Evolutionary conservation across 495 filamentous ascomycete species (phyloP).

Genomic region (Penicillium mononematosum): DNA sequence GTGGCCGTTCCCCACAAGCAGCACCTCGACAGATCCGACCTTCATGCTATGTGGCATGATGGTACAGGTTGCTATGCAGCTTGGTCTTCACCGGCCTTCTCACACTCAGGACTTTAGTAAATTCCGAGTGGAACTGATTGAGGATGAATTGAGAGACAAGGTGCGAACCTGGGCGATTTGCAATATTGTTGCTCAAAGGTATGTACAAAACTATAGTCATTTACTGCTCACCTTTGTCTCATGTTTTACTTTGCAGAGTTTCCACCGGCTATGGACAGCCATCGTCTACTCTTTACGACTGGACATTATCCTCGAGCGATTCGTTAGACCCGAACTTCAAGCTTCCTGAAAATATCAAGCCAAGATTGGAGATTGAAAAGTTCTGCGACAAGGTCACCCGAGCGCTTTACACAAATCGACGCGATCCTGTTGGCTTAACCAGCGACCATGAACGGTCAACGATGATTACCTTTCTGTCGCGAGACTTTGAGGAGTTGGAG

Average conservation of each 20-base stretch:
- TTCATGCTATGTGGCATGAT: conserved; percentile 88
- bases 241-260: conserved; percentile 48
- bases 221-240: not conserved
- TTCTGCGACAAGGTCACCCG: conserved; percentile 86
- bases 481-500: conserved; percentile 55
- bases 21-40: conserved; percentile 81
- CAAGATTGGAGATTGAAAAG: conserved; percentile 72
- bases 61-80: conserved; percentile 90
- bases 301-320: conserved; percentile 67
- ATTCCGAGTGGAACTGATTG: conserved; percentile 75
- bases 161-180: conserved; percentile 89
- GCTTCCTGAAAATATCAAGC: conserved; percentile 63
- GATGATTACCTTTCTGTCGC: conserved; percentile 56
- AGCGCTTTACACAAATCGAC: conserved; percentile 76
- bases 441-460: conserved; percentile 68
- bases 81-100: conserved; percentile 84
- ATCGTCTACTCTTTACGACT: conserved; percentile 84
- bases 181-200: conserved; percentile 87
- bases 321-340: conserved; percentile 63
- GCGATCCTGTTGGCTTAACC: conserved; percentile 70
- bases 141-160: conserved; percentile 80
- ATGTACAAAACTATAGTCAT: conserved; percentile 16
- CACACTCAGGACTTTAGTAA: conserved; percentile 89
- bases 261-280: conserved; percentile 91
- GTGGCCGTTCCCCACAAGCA: conserved; percentile 87